A percentile compares a stretch with the other conserved stretches of the same genome.
Evolutionary conservation across 177 flowering plant species (phyloP).

Genomic region (Vitis hybrid): DNA sequence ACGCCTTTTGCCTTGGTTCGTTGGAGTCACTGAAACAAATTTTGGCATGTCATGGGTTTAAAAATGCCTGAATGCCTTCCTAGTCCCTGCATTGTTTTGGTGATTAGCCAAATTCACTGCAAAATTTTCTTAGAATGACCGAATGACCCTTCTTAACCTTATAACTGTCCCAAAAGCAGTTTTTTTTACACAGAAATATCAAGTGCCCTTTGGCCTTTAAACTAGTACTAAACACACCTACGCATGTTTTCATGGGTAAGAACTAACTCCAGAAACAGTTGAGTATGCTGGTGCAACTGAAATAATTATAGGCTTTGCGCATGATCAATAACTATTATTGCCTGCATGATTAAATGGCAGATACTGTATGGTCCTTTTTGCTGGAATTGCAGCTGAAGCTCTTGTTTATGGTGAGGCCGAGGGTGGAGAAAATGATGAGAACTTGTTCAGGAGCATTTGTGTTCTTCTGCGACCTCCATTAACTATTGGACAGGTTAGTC

Average conservation of each 20-base stretch:
- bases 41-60: no score
- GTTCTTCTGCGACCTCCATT: conserved; percentile 81
- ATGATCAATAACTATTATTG: neutral
- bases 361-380: conserved; percentile 97
- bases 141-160: no score
- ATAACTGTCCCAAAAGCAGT: no score
- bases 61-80: no score
- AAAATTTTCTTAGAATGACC: no score
- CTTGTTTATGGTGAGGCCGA: conserved; percentile 95
- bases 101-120: no score
- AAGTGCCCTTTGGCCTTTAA: no score
- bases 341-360: conserved; percentile 34
- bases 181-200: no score
- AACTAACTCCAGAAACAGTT: neutral
- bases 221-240: neutral
- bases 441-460: conserved; percentile 75
- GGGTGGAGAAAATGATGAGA: conserved; percentile 99
- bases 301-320: neutral
- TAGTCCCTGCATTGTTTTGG: no score
- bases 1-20: no score
- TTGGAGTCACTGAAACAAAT: no score
- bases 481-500: conserved; percentile 67
- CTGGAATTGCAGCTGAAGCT: conserved; percentile 99
- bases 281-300: no score
- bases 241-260: neutral